Evolutionary conservation across 164 flowering plant species (phyloP), one percentile per base, ranked within the genome.

Genomic region (Vitis rupestris): DNA sequence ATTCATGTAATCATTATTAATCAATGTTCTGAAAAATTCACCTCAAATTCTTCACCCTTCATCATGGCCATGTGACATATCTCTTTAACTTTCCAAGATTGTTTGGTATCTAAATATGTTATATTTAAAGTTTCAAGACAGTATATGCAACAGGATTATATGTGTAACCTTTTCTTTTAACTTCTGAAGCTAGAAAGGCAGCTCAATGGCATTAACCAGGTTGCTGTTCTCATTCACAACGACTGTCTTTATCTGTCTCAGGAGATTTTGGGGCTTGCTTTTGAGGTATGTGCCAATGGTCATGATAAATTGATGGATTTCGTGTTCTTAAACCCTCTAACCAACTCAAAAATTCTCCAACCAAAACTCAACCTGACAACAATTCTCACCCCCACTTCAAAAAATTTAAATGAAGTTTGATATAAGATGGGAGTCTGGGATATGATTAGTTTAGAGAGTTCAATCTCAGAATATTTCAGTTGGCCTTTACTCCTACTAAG

Each of bases 191-290:
- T 90, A 83, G 94, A 90, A 79, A 91, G 87, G 85, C 94, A 93
- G 83, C 92, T 93, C 63, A 82, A 88, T 70, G 78, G 83, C 69
- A 82, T 93, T 81, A 89, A 86, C 79, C 99, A 91, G 81, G 90
- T 75, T 72, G 93, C 97, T 70, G 84, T 84, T 75, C 87, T 95
- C 52, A 78, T 95, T 79, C 97, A 95, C 83, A 95, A 93, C 70
- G 99, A 95, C 76, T 90, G 92, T 74, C 86, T 87, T 37, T 93
- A 87, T 80, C 75, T 93, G 31, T 90, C 92, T 54, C 86, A 86
- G 69, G 99, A 95, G 81, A 88, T 89, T 74, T 88, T 90, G 70
- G 98, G 97, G 67, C 91, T 95, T 80, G 93, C 97, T 50, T 95
- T 90, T 81, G 85, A 91, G 98, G 99, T 95, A 81, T 65, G 76